Conservation (phyloP, 768 basidiomycete species). For the Lactarius hengduanensis region DNA sequence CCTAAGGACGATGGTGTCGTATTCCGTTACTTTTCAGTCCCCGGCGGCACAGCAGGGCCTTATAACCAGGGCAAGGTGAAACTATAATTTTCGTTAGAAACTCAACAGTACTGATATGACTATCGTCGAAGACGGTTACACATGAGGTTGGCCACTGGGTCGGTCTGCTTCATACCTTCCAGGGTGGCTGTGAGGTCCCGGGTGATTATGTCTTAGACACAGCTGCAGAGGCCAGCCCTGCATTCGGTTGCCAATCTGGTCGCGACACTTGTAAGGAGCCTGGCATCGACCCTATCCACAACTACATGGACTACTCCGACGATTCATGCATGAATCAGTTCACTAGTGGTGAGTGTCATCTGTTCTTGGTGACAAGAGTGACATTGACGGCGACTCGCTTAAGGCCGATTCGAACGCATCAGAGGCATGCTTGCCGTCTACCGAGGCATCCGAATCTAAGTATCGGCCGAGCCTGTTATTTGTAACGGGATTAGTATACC, state of each 20-base stretch:
- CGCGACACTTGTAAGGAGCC: slow-evolving; percentile 32
- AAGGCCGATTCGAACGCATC: slow-evolving; percentile 39
- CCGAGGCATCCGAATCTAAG: slow-evolving; percentile 38
- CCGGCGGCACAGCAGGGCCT: slow-evolving; percentile 42
- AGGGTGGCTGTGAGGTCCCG: slow-evolving; percentile 44
- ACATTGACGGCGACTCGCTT: not conserved
- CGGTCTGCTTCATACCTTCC: slow-evolving; percentile 59
- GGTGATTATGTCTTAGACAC: slow-evolving; percentile 51
- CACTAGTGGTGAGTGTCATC: slow-evolving; percentile 39
- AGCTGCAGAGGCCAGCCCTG: slow-evolving; percentile 48
- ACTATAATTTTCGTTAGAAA: not conserved
- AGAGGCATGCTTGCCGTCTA: slow-evolving; percentile 45
- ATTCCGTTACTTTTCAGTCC: slow-evolving; percentile 37
- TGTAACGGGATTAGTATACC: too few relatives aligned
- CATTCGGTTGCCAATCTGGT: slow-evolving; percentile 38
- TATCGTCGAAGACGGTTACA: slow-evolving; percentile 41
- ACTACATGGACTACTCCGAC: slow-evolving; percentile 56
- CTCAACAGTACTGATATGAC: not conserved
- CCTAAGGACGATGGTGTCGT: slow-evolving; percentile 51
- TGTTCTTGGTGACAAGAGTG: not conserved
- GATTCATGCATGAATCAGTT: slow-evolving; percentile 53
- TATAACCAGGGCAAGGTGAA: slow-evolving; percentile 38
- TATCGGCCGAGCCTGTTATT: too few relatives aligned
- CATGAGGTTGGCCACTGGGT: slow-evolving; percentile 65
- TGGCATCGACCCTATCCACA: slow-evolving; percentile 45